phyloP scores from a whole-genome alignment of 257 asterid genomes.

The Thymus mandschuricus region DNA sequence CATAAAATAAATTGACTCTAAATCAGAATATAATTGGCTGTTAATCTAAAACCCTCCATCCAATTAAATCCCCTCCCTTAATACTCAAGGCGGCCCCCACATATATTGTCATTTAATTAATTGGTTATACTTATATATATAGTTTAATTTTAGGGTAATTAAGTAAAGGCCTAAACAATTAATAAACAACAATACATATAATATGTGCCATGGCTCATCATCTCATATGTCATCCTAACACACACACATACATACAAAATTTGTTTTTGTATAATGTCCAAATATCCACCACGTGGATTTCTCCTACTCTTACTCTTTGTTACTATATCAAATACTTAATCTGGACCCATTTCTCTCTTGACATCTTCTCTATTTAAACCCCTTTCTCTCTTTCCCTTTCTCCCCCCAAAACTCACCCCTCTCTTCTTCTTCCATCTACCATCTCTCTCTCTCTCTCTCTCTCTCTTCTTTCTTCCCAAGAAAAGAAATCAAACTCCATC shows the following conservation, averaged over 20 bases:
- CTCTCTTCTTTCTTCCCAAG: background rate
- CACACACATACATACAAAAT: background rate
- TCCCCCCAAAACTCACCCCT: conserved; percentile 34
- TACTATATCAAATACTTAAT: conserved; percentile 24
- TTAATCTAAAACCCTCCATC: conserved; percentile 29
- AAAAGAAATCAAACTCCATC: background rate
- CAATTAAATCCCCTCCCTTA: conserved; percentile 31
- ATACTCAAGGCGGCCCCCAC: conserved; percentile 12
- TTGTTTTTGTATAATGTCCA: conserved; percentile 4
- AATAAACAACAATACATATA: background rate
- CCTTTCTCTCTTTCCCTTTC: conserved; percentile 24
- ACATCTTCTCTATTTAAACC: conserved; percentile 44
- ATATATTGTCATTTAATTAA: too few species aligned
- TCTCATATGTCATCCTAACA: conserved; percentile 35
- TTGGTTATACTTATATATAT: background rate
- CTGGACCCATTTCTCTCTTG: conserved; percentile 27
- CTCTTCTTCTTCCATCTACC: background rate
- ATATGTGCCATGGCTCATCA: conserved; percentile 17
- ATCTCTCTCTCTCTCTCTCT: conserved; percentile 15
- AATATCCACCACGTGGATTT: conserved; percentile 62
- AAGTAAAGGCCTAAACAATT: background rate
- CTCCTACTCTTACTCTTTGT: background rate
- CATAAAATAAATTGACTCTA: background rate
- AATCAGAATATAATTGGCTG: conserved; percentile 27
- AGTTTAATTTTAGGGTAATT: background rate